Conservation (phyloP, 2,329 filamentous ascomycete genomes). For the Furcasterigmium furcatum region DNA sequence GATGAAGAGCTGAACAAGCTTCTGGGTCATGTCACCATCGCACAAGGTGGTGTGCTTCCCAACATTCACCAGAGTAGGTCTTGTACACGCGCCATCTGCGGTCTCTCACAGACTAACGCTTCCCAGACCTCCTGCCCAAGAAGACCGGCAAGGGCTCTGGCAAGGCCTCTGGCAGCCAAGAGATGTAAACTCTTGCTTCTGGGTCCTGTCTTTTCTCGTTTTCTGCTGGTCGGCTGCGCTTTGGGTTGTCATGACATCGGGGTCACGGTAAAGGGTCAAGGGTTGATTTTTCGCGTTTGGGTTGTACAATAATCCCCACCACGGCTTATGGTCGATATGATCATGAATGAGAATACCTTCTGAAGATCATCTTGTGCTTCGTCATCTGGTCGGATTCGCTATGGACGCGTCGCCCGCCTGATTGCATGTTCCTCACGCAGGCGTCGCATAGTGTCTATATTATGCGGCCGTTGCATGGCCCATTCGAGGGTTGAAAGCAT, state of each 20-base stretch:
- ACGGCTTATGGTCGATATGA: constrained; percentile 48
- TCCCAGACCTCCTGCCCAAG: constrained; percentile 92
- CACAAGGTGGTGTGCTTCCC: constrained; percentile 93
- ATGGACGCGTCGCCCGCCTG: no score
- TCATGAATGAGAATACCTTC: constrained; percentile 59
- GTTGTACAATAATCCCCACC: constrained; percentile 73
- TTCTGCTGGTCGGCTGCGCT: constrained; percentile 55
- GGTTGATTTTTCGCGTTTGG: constrained; percentile 49
- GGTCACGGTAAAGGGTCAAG: constrained; percentile 76
- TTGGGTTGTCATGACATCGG: constrained; percentile 79
- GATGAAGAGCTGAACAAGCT: constrained; percentile 99
- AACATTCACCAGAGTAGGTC: constrained; percentile 95
- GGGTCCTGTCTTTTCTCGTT: constrained; percentile 51
- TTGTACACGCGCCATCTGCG: not conserved
- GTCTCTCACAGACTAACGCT: constrained; percentile 30
- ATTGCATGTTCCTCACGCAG: no score
- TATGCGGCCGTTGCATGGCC: no score
- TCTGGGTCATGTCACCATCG: constrained; percentile 91
- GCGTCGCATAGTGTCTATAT: no score
- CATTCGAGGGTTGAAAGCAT: no score
- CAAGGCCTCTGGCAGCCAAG: constrained; percentile 82
- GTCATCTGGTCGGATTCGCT: not conserved
- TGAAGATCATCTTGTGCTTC: constrained; percentile 28
- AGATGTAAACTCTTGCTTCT: constrained; percentile 66
- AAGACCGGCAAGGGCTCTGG: constrained; percentile 90